These are phyloP conservation scores for Neopestalotiopsis sp. DNA, from an alignment of 2,329 filamentous ascomycete species.

Conservation along the genomic window DNA sequence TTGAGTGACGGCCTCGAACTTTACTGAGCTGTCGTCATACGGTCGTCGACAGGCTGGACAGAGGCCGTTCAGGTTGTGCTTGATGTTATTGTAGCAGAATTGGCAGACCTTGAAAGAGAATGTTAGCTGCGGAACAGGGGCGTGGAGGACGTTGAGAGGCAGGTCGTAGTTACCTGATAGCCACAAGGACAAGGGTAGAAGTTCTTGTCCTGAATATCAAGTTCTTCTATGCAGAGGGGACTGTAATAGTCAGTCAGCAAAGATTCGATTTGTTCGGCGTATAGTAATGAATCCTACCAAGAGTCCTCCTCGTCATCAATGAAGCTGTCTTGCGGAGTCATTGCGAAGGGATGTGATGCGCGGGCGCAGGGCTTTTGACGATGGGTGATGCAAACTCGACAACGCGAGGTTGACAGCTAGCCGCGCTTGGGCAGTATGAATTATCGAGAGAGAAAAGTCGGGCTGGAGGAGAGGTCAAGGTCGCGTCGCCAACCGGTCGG, in stretches of 20 bases:
- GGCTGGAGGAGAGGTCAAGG: not conserved
- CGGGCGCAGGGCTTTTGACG: not conserved
- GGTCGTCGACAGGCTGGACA: slow-evolving; percentile 96
- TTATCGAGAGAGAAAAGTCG: not conserved
- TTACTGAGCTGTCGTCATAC: slow-evolving; percentile 96
- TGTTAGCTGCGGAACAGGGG: not conserved
- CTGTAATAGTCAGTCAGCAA: slow-evolving; percentile 54
- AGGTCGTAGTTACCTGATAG: slow-evolving; percentile 75
- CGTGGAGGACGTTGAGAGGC: not conserved
- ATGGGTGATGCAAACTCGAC: not conserved
- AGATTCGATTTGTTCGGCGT: slow-evolving; percentile 18
- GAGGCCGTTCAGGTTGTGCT: slow-evolving; percentile 95
- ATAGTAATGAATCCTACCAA: slow-evolving; percentile 55
- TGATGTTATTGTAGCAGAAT: slow-evolving; percentile 99
- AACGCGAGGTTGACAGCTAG: not conserved
- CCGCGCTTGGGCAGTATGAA: not conserved
- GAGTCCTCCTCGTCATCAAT: slow-evolving; percentile 75
- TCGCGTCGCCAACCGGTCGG: not conserved
- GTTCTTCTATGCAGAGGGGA: slow-evolving; percentile 97
- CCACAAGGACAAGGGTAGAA: slow-evolving; percentile 97
- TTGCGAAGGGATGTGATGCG: slow-evolving; percentile 39
- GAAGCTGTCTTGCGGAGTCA: slow-evolving; percentile 74
- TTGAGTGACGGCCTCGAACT: slow-evolving; percentile 92
- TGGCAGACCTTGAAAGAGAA: slow-evolving; percentile 79
- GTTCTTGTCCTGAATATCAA: slow-evolving; percentile 96